Percentiles rank a stretch among this genome's conserved stretches.
Conservation (phyloP, 257 asterid species). For the Solanum chmielewskii region DNA sequence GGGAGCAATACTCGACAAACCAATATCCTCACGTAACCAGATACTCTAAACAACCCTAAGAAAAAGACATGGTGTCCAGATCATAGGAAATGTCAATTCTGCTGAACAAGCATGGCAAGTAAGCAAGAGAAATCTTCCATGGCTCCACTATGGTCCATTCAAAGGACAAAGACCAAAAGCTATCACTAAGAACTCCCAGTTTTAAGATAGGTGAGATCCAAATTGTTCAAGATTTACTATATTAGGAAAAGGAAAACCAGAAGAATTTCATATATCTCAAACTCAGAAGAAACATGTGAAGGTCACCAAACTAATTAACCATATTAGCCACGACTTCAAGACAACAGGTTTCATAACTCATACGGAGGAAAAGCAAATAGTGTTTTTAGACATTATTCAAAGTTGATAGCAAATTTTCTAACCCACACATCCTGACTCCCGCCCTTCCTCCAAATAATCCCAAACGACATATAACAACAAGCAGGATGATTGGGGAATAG, state of each 20-base stretch:
- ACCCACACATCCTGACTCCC: not conserved
- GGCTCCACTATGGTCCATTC: not conserved
- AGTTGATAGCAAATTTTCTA: not conserved
- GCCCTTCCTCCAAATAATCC: not conserved
- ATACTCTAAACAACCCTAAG: not conserved
- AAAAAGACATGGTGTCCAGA: not conserved
- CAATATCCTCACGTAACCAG: not conserved
- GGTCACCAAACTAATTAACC: not conserved
- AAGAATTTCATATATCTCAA: not conserved
- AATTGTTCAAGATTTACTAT: not conserved
- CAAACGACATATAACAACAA: not conserved
- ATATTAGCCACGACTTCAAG: not conserved
- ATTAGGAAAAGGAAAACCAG: not conserved
- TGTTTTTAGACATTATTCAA: not conserved
- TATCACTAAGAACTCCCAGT: slow-evolving; percentile 8
- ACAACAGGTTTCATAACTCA: not conserved
- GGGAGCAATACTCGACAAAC: slow-evolving; percentile 3
- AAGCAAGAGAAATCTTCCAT: not conserved
- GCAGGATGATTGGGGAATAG: not conserved
- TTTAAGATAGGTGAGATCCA: not conserved
- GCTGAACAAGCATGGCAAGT: not conserved
- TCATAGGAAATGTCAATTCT: not conserved
- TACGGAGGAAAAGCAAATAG: not conserved
- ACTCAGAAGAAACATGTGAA: not conserved
- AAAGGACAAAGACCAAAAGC: not conserved